These are phyloP conservation scores for Persicaria maculosa DNA, from an alignment of 148 eudicot species.

Conservation along the genomic window DNA sequence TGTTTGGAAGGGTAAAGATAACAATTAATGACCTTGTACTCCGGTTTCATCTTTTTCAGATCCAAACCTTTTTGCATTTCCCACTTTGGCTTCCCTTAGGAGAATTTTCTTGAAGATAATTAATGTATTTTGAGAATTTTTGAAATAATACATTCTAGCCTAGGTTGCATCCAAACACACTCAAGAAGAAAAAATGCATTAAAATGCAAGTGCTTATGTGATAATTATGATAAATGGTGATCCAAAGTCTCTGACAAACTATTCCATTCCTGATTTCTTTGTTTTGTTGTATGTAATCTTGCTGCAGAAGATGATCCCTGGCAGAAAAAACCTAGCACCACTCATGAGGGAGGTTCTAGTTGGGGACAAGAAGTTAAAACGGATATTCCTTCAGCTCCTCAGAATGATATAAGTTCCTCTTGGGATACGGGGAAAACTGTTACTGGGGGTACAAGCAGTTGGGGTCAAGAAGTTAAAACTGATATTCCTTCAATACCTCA, in stretches of 20 bases:
- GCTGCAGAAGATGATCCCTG: conserved; percentile 40
- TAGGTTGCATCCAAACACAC: too few species aligned
- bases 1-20: background rate
- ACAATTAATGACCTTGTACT: background rate
- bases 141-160: too few species aligned
- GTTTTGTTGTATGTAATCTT: background rate
- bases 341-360: conserved; percentile 2
- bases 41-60: background rate
- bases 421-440: background rate
- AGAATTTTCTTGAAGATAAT: too few species aligned
- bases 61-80: background rate
- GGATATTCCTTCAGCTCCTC: background rate
- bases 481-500: background rate
- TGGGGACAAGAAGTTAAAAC: conserved; percentile 14
- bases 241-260: too few species aligned
- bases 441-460: background rate
- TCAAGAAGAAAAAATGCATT: too few species aligned
- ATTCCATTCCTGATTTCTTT: conserved; percentile 1
- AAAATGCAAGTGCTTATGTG: too few species aligned
- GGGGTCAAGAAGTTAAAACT: conserved; percentile 14
- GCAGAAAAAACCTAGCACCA: conserved; percentile 23
- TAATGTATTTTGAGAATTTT: too few species aligned
- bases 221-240: too few species aligned
- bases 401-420: background rate
- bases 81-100: too few species aligned